A percentile compares a stretch with the other conserved stretches of the same genome.
phyloP scores from a whole-genome alignment of 169 alveolate species.

The Plasmodium adleri region DNA sequence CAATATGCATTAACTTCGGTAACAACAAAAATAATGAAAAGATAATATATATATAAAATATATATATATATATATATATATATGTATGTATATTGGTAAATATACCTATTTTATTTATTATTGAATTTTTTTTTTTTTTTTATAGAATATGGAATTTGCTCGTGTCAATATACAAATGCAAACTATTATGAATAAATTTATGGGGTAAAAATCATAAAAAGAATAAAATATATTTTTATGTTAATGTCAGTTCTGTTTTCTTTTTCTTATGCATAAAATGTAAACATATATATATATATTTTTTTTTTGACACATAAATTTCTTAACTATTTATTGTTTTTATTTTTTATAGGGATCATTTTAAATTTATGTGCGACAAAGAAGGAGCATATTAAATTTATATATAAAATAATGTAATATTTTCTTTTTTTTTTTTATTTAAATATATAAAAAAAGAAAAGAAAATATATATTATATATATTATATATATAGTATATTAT shows the following conservation, averaged over 20 bases:
- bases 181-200: slow-evolving; percentile 84
- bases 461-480: not conserved
- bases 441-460: slow-evolving; percentile 1
- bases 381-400: slow-evolving; percentile 53
- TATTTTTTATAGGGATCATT: slow-evolving; percentile 58
- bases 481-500: too few relatives aligned
- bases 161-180: slow-evolving; percentile 85
- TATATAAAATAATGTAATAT: not conserved
- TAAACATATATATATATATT: slow-evolving; percentile 2
- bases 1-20: slow-evolving; percentile 83
- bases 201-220: slow-evolving; percentile 78
- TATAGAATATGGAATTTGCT: slow-evolving; percentile 79
- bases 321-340: not conserved
- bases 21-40: not conserved
- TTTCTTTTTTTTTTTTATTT: slow-evolving; percentile 9
- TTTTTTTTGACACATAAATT: too few relatives aligned
- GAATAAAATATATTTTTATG: not conserved
- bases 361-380: slow-evolving; percentile 74
- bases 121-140: slow-evolving; percentile 4
- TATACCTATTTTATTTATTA: not conserved
- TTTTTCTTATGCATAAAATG: not conserved
- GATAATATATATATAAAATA: slow-evolving; percentile 6
- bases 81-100: not conserved
- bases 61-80: not conserved
- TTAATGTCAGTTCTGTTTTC: not conserved